Evolutionary conservation across 305 asterid species (phyloP), one percentile per base, ranked within the genome.

Genomic region (Plantago coronopus): DNA sequence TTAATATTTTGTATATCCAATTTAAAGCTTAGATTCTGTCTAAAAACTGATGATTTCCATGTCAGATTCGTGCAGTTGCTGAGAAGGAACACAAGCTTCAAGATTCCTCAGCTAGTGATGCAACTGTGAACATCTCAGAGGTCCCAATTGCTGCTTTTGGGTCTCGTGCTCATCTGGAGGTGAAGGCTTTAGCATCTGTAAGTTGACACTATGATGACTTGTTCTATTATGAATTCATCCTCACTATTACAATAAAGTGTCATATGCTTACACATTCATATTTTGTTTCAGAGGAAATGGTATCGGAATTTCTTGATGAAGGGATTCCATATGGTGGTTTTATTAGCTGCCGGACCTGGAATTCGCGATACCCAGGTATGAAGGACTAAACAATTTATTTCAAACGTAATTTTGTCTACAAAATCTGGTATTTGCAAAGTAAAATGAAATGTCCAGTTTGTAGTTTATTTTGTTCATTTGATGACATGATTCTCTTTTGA

Each of bases 91-190:
- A 27, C 19, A 69, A 74, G 58, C 20, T 64, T 62, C 79, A 81
- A 60, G 87, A 71, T 69, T 76, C 95, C 62, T 68, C 77, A n/a
- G 73, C 76, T 62, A 62, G 77, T 68, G 88, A 82, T 73, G 69
- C 73, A 51, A 75, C 74, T 63, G 58, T 69, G 64, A 85, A 70
- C 71, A 82, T 87, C 68, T 78, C 97, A 49, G 93, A 85, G 61
- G 69, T 89, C 62, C 88, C 94, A 4, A 65, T 88, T 66, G 93
- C 84, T 70, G 96, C 91, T 76, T 85, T 94, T 69, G 99, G 99
- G 60, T 94, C 99, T 60, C 99, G 99, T 72, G 99, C 99, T 77
- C 99, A 94, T 82, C 96, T 94, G 37, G 99, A 89, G 82, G 93
- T 87, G 76, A 83, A 83, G 79, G 99, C 96, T 72, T 70, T 94